Conservation (phyloP, 2,329 filamentous ascomycete genomes). For the Verticillium zaregamsianum region DNA sequence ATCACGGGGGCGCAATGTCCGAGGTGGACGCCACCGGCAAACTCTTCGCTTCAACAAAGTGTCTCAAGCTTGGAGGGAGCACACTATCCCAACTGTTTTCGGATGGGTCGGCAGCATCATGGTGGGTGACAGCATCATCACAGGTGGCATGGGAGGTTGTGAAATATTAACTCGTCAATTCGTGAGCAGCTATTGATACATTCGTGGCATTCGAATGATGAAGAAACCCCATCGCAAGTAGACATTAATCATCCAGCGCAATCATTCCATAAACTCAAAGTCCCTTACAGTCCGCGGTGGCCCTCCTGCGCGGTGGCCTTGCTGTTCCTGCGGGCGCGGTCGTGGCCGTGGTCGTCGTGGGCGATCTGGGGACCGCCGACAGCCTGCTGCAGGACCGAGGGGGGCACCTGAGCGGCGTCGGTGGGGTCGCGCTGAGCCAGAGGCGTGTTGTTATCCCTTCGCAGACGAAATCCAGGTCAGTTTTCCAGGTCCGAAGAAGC, state of each 20-base stretch:
- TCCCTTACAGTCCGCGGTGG: conserved; percentile 38
- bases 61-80: no score
- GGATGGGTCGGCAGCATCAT: no score
- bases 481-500: background rate
- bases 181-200: conserved; percentile 4
- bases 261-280: conserved; percentile 2
- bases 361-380: conserved; percentile 40
- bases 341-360: conserved; percentile 38
- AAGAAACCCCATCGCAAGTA: background rate
- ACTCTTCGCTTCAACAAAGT: no score
- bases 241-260: background rate
- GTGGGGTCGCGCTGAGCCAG: conserved; percentile 39
- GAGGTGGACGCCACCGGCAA: no score
- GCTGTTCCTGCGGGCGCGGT: conserved; percentile 42
- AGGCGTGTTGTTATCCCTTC: conserved; percentile 9
- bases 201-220: background rate
- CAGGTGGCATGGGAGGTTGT: no score
- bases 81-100: accelerated
- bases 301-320: conserved; percentile 41
- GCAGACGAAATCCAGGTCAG: conserved; percentile 7
- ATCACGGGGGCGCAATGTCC: no score
- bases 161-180: background rate
- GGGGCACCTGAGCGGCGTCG: conserved; percentile 54
- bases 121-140: no score
- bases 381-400: conserved; percentile 45